Percentiles rank a stretch among this genome's conserved stretches.
phyloP scores from a whole-genome alignment of 768 basidiomycete species.

The Lactifluus rugatus region DNA sequence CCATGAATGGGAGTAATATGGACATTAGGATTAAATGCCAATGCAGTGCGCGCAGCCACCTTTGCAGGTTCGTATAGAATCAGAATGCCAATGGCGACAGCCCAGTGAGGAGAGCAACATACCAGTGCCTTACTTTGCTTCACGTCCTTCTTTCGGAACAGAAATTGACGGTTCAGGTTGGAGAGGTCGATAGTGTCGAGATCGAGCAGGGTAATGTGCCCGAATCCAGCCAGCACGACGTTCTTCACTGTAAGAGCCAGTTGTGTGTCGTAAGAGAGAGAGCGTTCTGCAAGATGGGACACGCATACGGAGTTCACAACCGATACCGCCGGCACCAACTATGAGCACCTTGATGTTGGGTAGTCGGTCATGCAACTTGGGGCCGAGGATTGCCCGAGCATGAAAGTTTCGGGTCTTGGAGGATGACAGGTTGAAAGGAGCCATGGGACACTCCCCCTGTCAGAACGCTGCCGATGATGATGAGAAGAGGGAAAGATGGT shows the following conservation, averaged over 20 bases:
- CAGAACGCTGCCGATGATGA: not conserved
- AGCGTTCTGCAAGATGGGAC: not conserved
- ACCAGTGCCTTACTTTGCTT: slow-evolving; percentile 94
- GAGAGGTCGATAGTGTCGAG: slow-evolving; percentile 98
- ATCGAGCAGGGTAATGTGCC: slow-evolving; percentile 86
- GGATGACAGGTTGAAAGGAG: slow-evolving; percentile 3
- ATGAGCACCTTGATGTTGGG: slow-evolving; percentile 65
- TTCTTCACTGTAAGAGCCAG: slow-evolving; percentile 67
- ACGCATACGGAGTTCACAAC: slow-evolving; percentile 77
- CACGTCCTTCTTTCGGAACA: slow-evolving; percentile 95
- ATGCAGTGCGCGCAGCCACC: slow-evolving; percentile 78
- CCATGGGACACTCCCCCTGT: slow-evolving; percentile 2
- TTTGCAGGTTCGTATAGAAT: slow-evolving; percentile 23
- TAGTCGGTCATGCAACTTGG: slow-evolving; percentile 52
- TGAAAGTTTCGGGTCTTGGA: slow-evolving; percentile 30
- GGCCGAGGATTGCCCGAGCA: slow-evolving; percentile 71
- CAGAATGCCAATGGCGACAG: not conserved
- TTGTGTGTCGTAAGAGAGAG: not conserved
- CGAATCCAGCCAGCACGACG: slow-evolving; percentile 86
- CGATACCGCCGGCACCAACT: slow-evolving; percentile 95
- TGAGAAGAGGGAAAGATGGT: slow-evolving; percentile 4
- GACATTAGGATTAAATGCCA: slow-evolving; percentile 81
- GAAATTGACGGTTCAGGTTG: slow-evolving; percentile 93
- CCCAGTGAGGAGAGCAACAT: slow-evolving; percentile 21
- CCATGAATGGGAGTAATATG: slow-evolving; percentile 82